Conservation (phyloP, 2,329 filamentous ascomycete species). For the Calycina herbarum region DNA sequence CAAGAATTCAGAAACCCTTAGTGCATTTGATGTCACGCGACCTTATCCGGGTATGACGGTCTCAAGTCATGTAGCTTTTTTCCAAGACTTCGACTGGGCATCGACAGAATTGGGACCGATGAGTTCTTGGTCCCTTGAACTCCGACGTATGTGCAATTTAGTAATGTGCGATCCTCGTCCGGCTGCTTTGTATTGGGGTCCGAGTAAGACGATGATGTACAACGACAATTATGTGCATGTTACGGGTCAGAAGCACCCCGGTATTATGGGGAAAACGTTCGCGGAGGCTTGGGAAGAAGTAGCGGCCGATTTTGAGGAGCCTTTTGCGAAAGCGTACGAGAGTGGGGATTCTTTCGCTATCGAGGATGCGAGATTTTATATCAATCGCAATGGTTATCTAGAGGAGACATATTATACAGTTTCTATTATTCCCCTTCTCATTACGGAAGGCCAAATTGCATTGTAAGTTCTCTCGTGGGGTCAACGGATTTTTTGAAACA, state of each 20-base stretch:
- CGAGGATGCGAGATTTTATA: conserved; percentile 35
- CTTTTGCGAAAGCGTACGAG: conserved; percentile 34
- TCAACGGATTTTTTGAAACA: neutral
- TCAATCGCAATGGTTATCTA: conserved; percentile 39
- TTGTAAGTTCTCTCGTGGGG: conserved; percentile 25
- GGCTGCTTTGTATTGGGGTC: conserved; percentile 41
- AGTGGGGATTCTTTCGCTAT: conserved; percentile 31
- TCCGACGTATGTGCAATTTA: conserved; percentile 41
- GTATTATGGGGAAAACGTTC: conserved; percentile 41
- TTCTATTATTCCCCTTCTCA: conserved; percentile 28
- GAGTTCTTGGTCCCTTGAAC: conserved; percentile 41
- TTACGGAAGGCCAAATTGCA: conserved; percentile 20
- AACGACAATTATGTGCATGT: conserved; percentile 40
- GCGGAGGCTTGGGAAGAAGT: conserved; percentile 43
- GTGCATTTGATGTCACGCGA: conserved; percentile 30
- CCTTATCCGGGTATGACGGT: conserved; percentile 19
- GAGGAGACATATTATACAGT: conserved; percentile 41
- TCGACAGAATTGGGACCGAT: conserved; percentile 44
- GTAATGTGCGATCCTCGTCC: conserved; percentile 41
- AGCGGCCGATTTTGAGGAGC: conserved; percentile 34
- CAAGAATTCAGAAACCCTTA: conserved; percentile 10
- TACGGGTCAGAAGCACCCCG: conserved; percentile 39
- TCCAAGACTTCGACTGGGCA: conserved; percentile 44
- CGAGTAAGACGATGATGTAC: conserved; percentile 38
- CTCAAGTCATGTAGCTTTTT: conserved; percentile 29